Base-by-base conservation (phyloP, 2,329 filamentous ascomycete species). In the Epichloe scottii region DNA sequence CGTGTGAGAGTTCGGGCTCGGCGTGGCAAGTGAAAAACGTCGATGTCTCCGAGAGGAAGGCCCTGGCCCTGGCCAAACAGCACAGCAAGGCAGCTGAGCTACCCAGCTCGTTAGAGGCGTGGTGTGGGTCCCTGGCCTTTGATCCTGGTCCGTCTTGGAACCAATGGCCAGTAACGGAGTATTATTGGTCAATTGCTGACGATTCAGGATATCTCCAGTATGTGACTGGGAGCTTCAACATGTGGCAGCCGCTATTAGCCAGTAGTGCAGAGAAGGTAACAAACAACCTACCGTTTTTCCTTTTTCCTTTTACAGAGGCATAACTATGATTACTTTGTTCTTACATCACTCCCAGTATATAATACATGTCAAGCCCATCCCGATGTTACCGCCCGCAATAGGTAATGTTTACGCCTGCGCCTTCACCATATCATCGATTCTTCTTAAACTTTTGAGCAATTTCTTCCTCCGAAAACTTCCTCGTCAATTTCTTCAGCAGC, bases 401-500 rank as follows among this genome's bases (percentile, higher is more conserved):
- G 35, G 15, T 38, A 14, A 41, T 11, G 12, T 21, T n/a, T 23
- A 33, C 35, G 26, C 39, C 39, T 21, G 5, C 14, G 7, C 21
- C 10, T 35, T 12, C 26, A 12, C n/a, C 30, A 7, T 17, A 38
- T 33, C 3, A 49, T 26, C 23, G 33, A 14, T 40, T 33, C n/a
- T 54, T 55, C 17, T 57, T 58, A 48, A 81, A 86, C 63, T 82
- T 84, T 46, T 66, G 65, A 35, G 58, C 63, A 53, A 87, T 82
- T 53, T 86, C 84, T 53, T 78, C 77, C 61, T 85, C 79, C 0
- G 70, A 76, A 57, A 90, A 88, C 48, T 67, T 70, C 41, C 75
- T 70, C n/a, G 85, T 87, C 68, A 84, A 82, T 17, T 70, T 73
- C 56, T 72, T 75, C 55, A 89, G 66, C 75, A 87, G 76, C 11